phyloP scores from a whole-genome alignment of 2,329 filamentous ascomycete species.

The Nakataea oryzae region DNA sequence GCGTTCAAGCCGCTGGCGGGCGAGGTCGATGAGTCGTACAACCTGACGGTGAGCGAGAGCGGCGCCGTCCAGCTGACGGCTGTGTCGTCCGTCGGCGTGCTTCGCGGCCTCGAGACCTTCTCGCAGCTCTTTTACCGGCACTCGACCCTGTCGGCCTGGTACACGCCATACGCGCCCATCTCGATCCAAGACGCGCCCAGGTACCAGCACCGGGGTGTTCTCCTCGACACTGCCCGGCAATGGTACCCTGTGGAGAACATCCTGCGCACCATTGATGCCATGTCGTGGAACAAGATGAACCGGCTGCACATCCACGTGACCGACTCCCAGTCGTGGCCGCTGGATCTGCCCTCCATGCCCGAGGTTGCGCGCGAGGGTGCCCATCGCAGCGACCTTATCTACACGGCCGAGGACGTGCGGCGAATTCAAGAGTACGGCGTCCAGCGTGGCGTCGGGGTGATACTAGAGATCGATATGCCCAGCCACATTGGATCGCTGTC shows the following conservation, averaged over 20 bases:
- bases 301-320: constrained; percentile 71
- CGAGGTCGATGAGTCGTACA: constrained; percentile 67
- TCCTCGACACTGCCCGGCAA: constrained; percentile 67
- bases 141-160: constrained; percentile 44
- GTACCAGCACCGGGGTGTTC: constrained; percentile 68
- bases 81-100: constrained; percentile 55
- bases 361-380: constrained; percentile 63
- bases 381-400: constrained; percentile 57
- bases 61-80: constrained; percentile 55
- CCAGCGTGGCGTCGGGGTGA: constrained; percentile 57
- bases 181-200: constrained; percentile 61
- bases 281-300: constrained; percentile 76
- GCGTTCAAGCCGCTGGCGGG: constrained; percentile 52
- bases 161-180: constrained; percentile 63
- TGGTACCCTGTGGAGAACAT: constrained; percentile 61
- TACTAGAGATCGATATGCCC: constrained; percentile 73
- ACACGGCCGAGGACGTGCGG: constrained; percentile 53
- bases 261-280: constrained; percentile 63
- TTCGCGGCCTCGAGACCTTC: constrained; percentile 67
- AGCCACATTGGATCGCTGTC: constrained; percentile 64
- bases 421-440: constrained; percentile 61
- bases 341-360: constrained; percentile 68
- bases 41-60: constrained; percentile 43
- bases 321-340: constrained; percentile 76
- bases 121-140: constrained; percentile 71